Evolutionary conservation across 371 early-diverging fungal species (phyloP).

Genomic region (Rhizopus delemar): DNA sequence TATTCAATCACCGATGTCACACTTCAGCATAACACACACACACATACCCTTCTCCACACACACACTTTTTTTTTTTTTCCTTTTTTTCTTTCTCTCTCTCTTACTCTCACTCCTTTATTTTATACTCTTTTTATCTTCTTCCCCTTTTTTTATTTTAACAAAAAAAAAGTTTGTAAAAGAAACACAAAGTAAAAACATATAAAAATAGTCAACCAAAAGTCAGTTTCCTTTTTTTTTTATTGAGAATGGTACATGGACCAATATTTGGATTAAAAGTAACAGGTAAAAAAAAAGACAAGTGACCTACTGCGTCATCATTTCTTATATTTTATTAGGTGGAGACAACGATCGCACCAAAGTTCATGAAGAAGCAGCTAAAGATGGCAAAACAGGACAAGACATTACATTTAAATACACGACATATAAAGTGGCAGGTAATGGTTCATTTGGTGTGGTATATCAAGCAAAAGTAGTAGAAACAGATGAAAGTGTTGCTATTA

Average conservation of each 20-base stretch:
- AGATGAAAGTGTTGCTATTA: slow-evolving; percentile 86
- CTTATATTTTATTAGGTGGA: slow-evolving; percentile 12
- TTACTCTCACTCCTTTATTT: neutral
- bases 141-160: neutral
- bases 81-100: neutral
- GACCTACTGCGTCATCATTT: neutral
- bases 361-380: slow-evolving; percentile 68
- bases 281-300: slow-evolving; percentile 14
- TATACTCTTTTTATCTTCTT: neutral
- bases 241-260: slow-evolving; percentile 34
- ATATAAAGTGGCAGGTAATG: slow-evolving; percentile 90
- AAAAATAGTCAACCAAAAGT: neutral
- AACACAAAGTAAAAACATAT: neutral
- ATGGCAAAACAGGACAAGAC: slow-evolving; percentile 82
- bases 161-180: neutral
- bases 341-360: slow-evolving; percentile 28
- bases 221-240: neutral
- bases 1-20: neutral
- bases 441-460: slow-evolving; percentile 96
- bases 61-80: neutral
- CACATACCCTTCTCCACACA: neutral
- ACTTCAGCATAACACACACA: no score
- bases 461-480: slow-evolving; percentile 84
- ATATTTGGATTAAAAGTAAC: slow-evolving; percentile 33
- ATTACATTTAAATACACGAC: slow-evolving; percentile 84